These are phyloP conservation scores for Mortierella alpina DNA, from an alignment of 192 early-diverging fungal genomes.

Conservation along the genomic window DNA sequence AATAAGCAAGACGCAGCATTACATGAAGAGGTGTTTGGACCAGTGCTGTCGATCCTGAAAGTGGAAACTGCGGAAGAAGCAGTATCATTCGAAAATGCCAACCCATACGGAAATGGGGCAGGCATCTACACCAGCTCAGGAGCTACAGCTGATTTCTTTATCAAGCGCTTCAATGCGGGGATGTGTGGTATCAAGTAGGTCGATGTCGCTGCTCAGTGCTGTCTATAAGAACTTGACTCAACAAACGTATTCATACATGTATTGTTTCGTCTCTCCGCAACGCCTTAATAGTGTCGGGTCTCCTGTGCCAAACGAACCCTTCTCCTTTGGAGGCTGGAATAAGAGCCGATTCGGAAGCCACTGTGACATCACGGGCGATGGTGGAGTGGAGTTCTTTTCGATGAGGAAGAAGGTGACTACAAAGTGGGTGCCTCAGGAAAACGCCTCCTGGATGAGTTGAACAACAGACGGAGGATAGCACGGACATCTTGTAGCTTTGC, in stretches of 20 bases:
- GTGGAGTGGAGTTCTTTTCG: constrained; percentile 82
- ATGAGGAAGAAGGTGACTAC: constrained; percentile 79
- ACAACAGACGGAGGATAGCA: too few relatives aligned
- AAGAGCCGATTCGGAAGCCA: constrained; percentile 73
- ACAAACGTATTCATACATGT: background rate
- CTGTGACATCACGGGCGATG: constrained; percentile 79
- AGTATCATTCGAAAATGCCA: constrained; percentile 78
- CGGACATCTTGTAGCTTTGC: too few relatives aligned
- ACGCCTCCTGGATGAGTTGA: constrained; percentile 71
- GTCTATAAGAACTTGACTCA: too few relatives aligned
- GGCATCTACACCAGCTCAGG: constrained; percentile 77
- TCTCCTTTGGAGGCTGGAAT: constrained; percentile 85
- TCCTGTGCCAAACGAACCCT: constrained; percentile 71
- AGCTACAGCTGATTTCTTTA: constrained; percentile 74
- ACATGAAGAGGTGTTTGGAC: constrained; percentile 87
- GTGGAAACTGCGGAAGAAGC: constrained; percentile 70
- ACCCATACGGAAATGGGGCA: constrained; percentile 76
- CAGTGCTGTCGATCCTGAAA: constrained; percentile 75
- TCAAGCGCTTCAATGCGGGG: constrained; percentile 74
- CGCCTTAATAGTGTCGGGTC: constrained; percentile 28
- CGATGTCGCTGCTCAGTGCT: background rate
- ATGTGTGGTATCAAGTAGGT: constrained; percentile 84
- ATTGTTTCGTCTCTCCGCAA: too few relatives aligned
- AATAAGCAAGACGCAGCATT: constrained; percentile 69
- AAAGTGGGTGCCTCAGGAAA: constrained; percentile 74